Percentiles rank a stretch among this genome's conserved stretches.
These are phyloP conservation scores for Ogataea chonburiensis DNA, from an alignment of 805 yeast species.

Conservation along the genomic window DNA sequence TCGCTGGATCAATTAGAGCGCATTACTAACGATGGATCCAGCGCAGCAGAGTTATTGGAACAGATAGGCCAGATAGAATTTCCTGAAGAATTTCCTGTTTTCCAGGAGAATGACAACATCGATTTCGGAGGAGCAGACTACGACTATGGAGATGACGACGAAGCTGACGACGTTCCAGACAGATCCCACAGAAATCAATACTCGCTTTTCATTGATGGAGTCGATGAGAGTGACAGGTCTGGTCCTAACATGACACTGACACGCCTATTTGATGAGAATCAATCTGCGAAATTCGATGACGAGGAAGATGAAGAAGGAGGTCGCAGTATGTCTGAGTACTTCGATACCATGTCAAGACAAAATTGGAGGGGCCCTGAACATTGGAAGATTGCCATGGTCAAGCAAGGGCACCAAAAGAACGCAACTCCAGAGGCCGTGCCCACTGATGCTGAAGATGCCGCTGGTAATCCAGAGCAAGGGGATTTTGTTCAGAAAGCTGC, in stretches of 20 bases:
- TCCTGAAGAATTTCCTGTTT: slow-evolving; percentile 18
- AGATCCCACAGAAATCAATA: slow-evolving; percentile 30
- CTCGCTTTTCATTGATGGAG: slow-evolving; percentile 33
- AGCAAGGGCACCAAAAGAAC: slow-evolving; percentile 12
- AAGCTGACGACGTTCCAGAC: slow-evolving; percentile 17
- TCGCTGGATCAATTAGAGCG: slow-evolving; percentile 59
- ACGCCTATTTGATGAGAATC: slow-evolving; percentile 34
- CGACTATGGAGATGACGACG: slow-evolving; percentile 27
- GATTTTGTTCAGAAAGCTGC: slow-evolving; percentile 7
- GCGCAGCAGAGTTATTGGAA: slow-evolving; percentile 28
- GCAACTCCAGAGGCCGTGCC: slow-evolving; percentile 3
- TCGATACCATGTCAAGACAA: slow-evolving; percentile 65
- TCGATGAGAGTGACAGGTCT: slow-evolving; percentile 27
- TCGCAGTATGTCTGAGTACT: slow-evolving; percentile 61
- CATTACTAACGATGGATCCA: slow-evolving; percentile 28
- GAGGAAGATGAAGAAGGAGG: slow-evolving; percentile 38
- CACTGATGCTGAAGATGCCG: not conserved
- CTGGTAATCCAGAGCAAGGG: slow-evolving; percentile 3
- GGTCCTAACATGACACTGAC: slow-evolving; percentile 35
- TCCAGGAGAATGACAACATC: slow-evolving; percentile 23
- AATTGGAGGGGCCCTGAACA: slow-evolving; percentile 94
- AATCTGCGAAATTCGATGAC: slow-evolving; percentile 22
- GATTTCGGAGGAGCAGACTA: slow-evolving; percentile 22
- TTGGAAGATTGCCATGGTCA: slow-evolving; percentile 70
- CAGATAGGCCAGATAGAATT: slow-evolving; percentile 25